Conservation (phyloP, 345 rosid genomes). For the Zanthoxylum bungeanum region DNA sequence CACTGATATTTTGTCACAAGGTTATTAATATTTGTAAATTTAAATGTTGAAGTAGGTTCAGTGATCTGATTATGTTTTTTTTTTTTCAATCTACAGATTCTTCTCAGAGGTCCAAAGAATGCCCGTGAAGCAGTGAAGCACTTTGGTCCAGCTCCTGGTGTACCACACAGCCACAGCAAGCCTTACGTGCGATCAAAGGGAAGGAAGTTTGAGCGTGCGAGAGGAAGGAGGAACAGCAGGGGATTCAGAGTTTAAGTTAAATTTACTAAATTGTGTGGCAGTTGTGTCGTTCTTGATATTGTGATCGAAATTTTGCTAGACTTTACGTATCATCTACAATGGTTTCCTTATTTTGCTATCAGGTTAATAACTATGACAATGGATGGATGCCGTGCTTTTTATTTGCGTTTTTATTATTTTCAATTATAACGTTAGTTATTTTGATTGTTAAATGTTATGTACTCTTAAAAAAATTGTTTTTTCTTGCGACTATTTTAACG, state of each 20-base stretch:
- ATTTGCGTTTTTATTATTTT: background rate
- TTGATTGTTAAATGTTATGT: too few relatives aligned
- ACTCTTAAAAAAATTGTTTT: too few relatives aligned
- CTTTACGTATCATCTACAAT: conserved; percentile 25
- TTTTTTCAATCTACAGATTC: conserved; percentile 42
- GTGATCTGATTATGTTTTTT: background rate
- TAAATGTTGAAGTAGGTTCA: too few relatives aligned
- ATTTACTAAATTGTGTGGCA: conserved; percentile 16
- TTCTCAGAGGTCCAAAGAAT: conserved; percentile 95
- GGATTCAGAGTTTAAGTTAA: conserved; percentile 64
- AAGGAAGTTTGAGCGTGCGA: conserved; percentile 87
- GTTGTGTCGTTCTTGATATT: conserved; percentile 18
- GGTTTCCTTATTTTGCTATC: conserved; percentile 13
- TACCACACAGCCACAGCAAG: conserved; percentile 86
- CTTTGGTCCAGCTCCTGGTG: conserved; percentile 98
- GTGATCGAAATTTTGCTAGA: conserved; percentile 39
- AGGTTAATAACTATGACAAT: background rate
- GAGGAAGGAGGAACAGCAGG: conserved; percentile 87
- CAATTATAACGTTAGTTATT: too few relatives aligned
- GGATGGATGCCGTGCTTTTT: conserved; percentile 17
- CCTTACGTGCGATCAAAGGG: conserved; percentile 88
- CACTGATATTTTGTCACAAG: too few relatives aligned
- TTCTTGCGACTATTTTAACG: too few relatives aligned
- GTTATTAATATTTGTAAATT: background rate
- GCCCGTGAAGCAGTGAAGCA: conserved; percentile 95